Evolutionary conservation across 441 rosid genomes (phyloP).

Genomic region (Euphorbia neoarborescens): DNA sequence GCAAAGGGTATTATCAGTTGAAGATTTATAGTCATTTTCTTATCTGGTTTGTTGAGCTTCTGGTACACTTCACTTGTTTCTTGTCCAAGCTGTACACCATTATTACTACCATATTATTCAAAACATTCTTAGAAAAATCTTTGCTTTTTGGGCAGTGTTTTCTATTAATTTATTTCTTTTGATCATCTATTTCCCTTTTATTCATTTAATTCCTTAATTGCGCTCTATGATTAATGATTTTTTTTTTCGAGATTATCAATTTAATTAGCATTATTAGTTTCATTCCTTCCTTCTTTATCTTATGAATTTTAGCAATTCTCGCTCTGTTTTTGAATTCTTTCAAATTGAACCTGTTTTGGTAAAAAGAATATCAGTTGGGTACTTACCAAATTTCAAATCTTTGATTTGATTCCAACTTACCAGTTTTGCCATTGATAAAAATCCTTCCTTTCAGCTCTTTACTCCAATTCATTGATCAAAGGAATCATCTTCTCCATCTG

Average conservation of each 20-base stretch:
- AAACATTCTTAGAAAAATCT: conserved; percentile 3
- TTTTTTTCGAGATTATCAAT: conserved; percentile 11
- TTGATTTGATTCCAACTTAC: conserved; percentile 17
- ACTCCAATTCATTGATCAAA: neutral
- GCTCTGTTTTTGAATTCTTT: neutral
- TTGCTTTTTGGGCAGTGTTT: conserved; percentile 13
- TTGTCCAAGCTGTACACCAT: conserved; percentile 30
- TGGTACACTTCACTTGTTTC: conserved; percentile 11
- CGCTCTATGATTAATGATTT: conserved; percentile 10
- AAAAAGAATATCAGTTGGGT: conserved; percentile 9
- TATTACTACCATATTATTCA: conserved; percentile 16
- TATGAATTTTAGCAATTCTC: conserved; percentile 18
- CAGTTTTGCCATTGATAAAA: conserved; percentile 22
- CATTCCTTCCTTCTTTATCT: conserved; percentile 17
- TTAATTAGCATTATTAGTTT: conserved; percentile 18
- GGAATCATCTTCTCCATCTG: conserved; percentile 16
- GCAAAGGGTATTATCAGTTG: conserved; percentile 15
- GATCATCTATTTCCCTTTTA: conserved; percentile 7
- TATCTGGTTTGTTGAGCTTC: conserved; percentile 23
- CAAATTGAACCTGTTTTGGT: conserved; percentile 9
- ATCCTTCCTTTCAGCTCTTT: conserved; percentile 10
- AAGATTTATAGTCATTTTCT: conserved; percentile 20
- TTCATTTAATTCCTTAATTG: neutral
- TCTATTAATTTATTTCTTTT: conserved; percentile 12
- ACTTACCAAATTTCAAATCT: conserved; percentile 15